Base-by-base conservation (phyloP, 1,139 yeast species). In the Magnusiomyces tetraspermus region DNA sequence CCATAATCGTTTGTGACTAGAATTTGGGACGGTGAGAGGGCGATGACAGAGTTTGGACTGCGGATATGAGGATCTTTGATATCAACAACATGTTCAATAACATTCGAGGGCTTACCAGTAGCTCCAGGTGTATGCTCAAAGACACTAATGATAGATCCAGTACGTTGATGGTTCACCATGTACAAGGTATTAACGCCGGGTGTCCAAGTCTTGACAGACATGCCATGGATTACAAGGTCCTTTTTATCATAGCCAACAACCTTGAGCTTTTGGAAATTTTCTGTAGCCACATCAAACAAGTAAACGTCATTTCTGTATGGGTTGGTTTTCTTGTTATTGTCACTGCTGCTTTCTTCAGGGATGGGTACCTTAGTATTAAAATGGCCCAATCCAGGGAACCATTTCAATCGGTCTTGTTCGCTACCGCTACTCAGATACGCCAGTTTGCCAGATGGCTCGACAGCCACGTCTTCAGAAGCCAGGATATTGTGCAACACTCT, bases 191-290 rank as follows among this genome's bases (percentile, higher is more conserved):
- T 30, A 23, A 33, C 48, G 22, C 50, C 49, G 33, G 41, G 53
- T 49, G 46, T 46, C 51, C 31, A 22, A 40, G 48, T 36, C 3
- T 33, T 28, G 28, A 59, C 28, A 38, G 48, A 44, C 23, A 57
- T 37, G n/a, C 61, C 61, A 44, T 59, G 60, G 24, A 52, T 19
- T 17, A 59, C 57, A 40, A 49, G 52, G 23, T 55, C 57, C n/a
- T 48, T 40, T 2, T 49, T 51, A 1, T 53, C 51, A 40, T 44
- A 40, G 36, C 50, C 48, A 17, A 46, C 38, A 26, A 55, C 33
- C n/a, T 47, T 40, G 23, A 56, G 42, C 13, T 44, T 49, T 1
- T 36, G 43, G 22, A 47, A 31, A 5, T 31, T 19, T 21, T 49
- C 51, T 1, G 52, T 45, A 1, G n/a, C 26, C 8, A 51, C 51